Base-by-base conservation (phyloP, 805 yeast genomes). In the Scheffersomyces lignosus region DNA sequence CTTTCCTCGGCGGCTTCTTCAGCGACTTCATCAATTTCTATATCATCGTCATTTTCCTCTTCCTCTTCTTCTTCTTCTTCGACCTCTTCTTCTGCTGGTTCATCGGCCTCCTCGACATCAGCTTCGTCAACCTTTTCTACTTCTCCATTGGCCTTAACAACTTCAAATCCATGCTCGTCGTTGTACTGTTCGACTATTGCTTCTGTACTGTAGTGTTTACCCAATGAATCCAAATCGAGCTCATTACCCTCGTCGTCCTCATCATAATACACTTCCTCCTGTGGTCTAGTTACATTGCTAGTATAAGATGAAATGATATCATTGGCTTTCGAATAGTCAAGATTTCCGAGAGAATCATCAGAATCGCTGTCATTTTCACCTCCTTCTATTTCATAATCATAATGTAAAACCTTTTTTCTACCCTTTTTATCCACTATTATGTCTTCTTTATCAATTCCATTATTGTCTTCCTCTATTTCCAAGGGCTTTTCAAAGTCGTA, bases 221-320 rank as follows among this genome's bases (percentile, higher is more conserved):
- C 56, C 27, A 60, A 48, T 3, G 27, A 42, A 32, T 60, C 69
- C 32, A 63, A 41, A 31, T 65, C 72, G 28, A 66, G 32, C 15
- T 66, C 71, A 39, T 68, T 66, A 1, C 71, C 72, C 38, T 62
- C 69, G 40, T 66, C 72, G 38, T 57, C 57, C 44, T 67, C 73
- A 30, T 60, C 63, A 33, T 56, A 66, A 38, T 65, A 60, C 3
- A 52, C 52, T 33, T 60, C 63, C 18, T 52, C 62, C 5, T 42
- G 35, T 3, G 66, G 62, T 29, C 48, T 49, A 28, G 52, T 56
- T 6, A 26, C 14, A 18, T 22, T 14, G 24, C 27, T 29, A 15
- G 26, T 25, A 18, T 43, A 35, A 15, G 41, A 29, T 12, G 44
- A 41, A 9, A 55, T 35, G n/a, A 50, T 41, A 15, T 38, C 29